These are phyloP conservation scores for Crithidia thermophila DNA, from an alignment of 208 protist species.

Conservation along the genomic window DNA sequence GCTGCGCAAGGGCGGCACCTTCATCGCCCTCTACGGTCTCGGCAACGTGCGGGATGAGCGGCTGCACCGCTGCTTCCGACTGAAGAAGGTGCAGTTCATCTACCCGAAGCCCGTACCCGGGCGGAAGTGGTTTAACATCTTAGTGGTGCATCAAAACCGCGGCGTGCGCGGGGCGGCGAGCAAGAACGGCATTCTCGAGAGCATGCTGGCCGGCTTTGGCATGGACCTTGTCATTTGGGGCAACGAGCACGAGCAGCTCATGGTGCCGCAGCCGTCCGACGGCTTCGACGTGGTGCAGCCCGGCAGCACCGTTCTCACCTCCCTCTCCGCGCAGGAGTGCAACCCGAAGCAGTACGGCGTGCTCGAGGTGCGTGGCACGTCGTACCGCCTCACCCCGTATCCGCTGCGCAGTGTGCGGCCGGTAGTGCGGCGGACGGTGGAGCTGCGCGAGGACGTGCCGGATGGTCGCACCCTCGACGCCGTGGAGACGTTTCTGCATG, in stretches of 20 bases:
- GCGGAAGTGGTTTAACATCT: slow-evolving; percentile 96
- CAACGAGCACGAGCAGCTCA: slow-evolving; percentile 99
- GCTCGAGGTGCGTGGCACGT: slow-evolving; percentile 80
- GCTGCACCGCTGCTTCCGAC: slow-evolving; percentile 95
- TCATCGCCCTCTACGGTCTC: slow-evolving; percentile 98
- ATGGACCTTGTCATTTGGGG: slow-evolving; percentile 99
- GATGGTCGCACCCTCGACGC: slow-evolving; percentile 70
- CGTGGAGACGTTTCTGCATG: slow-evolving; percentile 82
- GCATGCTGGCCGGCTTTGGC: slow-evolving; percentile 92
- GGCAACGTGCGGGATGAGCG: slow-evolving; percentile 98
- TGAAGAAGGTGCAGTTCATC: slow-evolving; percentile 94
- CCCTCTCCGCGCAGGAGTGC: slow-evolving; percentile 93
- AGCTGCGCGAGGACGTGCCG: slow-evolving; percentile 65
- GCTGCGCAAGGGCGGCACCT: slow-evolving; percentile 94
- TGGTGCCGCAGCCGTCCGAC: slow-evolving; percentile 82
- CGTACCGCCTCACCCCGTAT: slow-evolving; percentile 90
- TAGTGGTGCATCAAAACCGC: slow-evolving; percentile 98
- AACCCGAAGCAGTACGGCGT: slow-evolving; percentile 95
- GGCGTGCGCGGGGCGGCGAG: slow-evolving; percentile 60
- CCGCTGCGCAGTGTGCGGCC: slow-evolving; percentile 92
- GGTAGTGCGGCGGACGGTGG: slow-evolving; percentile 88
- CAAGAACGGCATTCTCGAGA: slow-evolving; percentile 94
- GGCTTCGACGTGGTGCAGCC: slow-evolving; percentile 97
- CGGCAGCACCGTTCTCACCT: slow-evolving; percentile 96
- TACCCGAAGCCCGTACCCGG: slow-evolving; percentile 68